phyloP scores from a whole-genome alignment of 495 filamentous ascomycete genomes.

The Thermochaetoides thermophila region DNA sequence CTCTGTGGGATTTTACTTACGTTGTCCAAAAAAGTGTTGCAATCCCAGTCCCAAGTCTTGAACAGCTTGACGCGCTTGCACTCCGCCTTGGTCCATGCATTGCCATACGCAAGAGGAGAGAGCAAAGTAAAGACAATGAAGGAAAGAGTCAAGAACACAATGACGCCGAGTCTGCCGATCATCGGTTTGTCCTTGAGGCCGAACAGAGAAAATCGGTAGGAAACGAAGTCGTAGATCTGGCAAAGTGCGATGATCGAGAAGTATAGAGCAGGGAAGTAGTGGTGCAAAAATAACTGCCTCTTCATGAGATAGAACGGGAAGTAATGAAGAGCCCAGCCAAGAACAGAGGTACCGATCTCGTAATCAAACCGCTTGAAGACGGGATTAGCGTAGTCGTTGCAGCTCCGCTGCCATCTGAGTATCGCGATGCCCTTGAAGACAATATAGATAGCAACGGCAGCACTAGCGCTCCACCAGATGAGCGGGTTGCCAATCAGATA shows the following conservation, averaged over 20 bases:
- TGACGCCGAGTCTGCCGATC: constrained; percentile 54
- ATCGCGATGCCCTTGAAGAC: constrained; percentile 77
- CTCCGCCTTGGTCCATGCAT: constrained; percentile 76
- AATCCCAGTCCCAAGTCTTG: constrained; percentile 89
- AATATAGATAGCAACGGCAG: constrained; percentile 63
- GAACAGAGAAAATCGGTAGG: constrained; percentile 48
- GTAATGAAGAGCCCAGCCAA: constrained; percentile 91
- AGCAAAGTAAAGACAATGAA: constrained; percentile 71
- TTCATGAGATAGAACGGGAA: constrained; percentile 97
- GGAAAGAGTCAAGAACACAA: constrained; percentile 54
- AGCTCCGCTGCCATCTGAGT: constrained; percentile 87
- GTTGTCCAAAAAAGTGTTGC: constrained; percentile 75
- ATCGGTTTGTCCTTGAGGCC: constrained; percentile 56
- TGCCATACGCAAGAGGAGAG: constrained; percentile 82
- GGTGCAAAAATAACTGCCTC: constrained; percentile 86
- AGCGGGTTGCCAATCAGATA: constrained; percentile 93
- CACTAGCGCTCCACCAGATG: constrained; percentile 84
- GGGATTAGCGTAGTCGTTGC: constrained; percentile 62
- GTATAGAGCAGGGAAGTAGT: constrained; percentile 83
- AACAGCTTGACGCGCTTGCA: constrained; percentile 82
- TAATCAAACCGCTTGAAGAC: constrained; percentile 95
- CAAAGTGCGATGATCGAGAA: constrained; percentile 82
- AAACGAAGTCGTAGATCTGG: constrained; percentile 76
- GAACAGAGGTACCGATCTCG: constrained; percentile 76
- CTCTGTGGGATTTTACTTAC: constrained; percentile 41